Evolutionary conservation across 2,329 filamentous ascomycete species (phyloP), one percentile per base, ranked within the genome.

Genomic region (Trichoderma cornu-damae): DNA sequence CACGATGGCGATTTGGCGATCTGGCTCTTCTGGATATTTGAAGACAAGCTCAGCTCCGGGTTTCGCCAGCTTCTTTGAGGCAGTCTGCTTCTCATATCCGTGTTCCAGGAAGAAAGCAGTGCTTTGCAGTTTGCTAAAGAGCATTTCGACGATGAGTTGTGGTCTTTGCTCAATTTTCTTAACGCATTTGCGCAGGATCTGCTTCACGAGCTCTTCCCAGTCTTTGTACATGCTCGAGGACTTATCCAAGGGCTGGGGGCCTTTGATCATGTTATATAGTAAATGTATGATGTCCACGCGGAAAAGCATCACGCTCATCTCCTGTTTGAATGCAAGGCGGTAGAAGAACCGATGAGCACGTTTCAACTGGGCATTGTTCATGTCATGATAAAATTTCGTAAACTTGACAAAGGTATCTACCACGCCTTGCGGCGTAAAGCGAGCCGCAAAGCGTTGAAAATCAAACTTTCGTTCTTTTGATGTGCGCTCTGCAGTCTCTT

Each of bases 331-430:
- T 0, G 91, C 91, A 9, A 96, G 80, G 0, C 93, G 87, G 67
- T 97, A 95, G 67, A 99, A 92, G 71, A 93, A 99, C 6, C 94
- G 87, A 73, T 97, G 94, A 11, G 87, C 87, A 5, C 94, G 85
- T 75, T 97, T 97, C 35, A 97, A 77, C 69, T 99, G 94, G 35
- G 85, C 79, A 2, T 85, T 78, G 52, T 85, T 82, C 9, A 99
- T 79, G 62, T 99, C 94, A 38, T 79, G 80, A 72, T 96, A 96
- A 72, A 85, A 93, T 46, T 80, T 82, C 0, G 86, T 84, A 61
- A 96, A 91, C 3, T 83, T 78, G 28, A 96, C 80, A 68, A 96
- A 99, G 0, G 93, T 95, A 69, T 97, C 87, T 44, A 99, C 84
- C 22, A 91, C 92, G 53, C 82, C 84, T 69, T 97, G 92, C 0